Base-by-base conservation (phyloP, 805 yeast genomes). In the Starmerella scarabaei region DNA sequence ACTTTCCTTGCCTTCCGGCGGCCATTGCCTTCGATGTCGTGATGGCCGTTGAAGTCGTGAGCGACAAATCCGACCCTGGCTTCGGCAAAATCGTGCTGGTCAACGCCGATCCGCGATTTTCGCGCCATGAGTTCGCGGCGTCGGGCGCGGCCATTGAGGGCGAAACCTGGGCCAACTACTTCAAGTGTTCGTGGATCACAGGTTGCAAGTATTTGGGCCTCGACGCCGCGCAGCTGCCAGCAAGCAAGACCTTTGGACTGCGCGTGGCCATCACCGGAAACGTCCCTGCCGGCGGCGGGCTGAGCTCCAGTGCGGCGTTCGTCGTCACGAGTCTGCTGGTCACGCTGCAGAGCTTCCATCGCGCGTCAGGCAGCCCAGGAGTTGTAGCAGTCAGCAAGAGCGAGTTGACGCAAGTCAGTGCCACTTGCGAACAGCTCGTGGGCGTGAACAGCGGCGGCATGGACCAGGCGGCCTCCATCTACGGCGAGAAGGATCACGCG, bases 381-480 rank as follows among this genome's bases (percentile, higher is more conserved):
- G 57, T 66, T 19, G 41, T 50, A 2, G 43, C 51, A 8, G 58
- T 76, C 29, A 46, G 71, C 40, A 74, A 75, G 52, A 55, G 65
- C 14, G 75, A 67, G 42, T 62, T 78, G 43, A 73, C 78, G 16
- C 58, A 61, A 39, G 72, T 77, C 37, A 75, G 84, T 5, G 75
- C 73, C 31, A 72, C 70, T 4, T 72, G 77, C 30, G 85, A 78
- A 54, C 81, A 77, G 58, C 72, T 72, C 39, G 73, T 78, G 28
- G 85, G 85, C 27, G 80, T 78, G 38, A 77, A 75, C 55, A 73
- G 77, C 27, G 86, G 85, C n/a, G 84, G 85, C 30, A 72, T 78
- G 80, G 85, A 78, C 54, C 85, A 78, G 59, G 69, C 78, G 36
- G 85, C 84, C 3, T 72, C 80, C 0, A 67, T 79, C 19, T 76